These are phyloP conservation scores for Cordyceps militaris DNA, from an alignment of 2,329 filamentous ascomycete species.

Conservation along the genomic window DNA sequence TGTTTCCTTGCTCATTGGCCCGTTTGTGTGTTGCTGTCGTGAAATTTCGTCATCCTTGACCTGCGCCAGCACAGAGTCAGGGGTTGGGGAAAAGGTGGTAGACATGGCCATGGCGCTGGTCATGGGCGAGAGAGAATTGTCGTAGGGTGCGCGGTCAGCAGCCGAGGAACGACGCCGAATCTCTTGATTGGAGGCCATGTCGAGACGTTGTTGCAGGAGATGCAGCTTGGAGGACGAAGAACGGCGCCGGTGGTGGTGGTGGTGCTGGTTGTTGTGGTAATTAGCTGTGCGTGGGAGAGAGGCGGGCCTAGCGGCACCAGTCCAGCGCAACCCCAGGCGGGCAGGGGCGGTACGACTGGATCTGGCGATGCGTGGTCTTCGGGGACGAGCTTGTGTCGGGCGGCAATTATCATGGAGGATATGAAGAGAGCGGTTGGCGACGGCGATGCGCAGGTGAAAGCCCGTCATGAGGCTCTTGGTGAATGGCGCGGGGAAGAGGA, in stretches of 20 bases:
- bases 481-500: not conserved
- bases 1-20: not conserved
- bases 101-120: conserved; percentile 19
- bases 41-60: conserved; percentile 8
- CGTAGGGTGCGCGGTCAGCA: conserved; percentile 23
- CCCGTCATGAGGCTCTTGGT: conserved; percentile 35
- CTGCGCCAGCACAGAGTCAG: conserved; percentile 15
- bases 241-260: conserved; percentile 24
- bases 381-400: conserved; percentile 29
- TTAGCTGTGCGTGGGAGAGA: conserved; percentile 22
- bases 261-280: conserved; percentile 25
- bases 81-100: conserved; percentile 19
- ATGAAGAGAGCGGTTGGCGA: conserved; percentile 38
- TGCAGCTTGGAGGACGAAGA: not conserved
- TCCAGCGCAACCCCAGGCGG: conserved; percentile 32
- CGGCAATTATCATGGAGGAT: conserved; percentile 39
- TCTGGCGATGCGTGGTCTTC: conserved; percentile 37
- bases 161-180: conserved; percentile 34
- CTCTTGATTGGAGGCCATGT: conserved; percentile 31
- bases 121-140: conserved; percentile 21
- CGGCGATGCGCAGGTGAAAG: conserved; percentile 41
- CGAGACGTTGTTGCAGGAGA: conserved; percentile 14
- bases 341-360: conserved; percentile 34
- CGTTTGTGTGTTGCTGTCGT: conserved; percentile 15
- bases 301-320: conserved; percentile 16